These are phyloP conservation scores for apple (Malus domestica) DNA, from an alignment of 306 rosid genomes.

Conservation along the genomic window DNA sequence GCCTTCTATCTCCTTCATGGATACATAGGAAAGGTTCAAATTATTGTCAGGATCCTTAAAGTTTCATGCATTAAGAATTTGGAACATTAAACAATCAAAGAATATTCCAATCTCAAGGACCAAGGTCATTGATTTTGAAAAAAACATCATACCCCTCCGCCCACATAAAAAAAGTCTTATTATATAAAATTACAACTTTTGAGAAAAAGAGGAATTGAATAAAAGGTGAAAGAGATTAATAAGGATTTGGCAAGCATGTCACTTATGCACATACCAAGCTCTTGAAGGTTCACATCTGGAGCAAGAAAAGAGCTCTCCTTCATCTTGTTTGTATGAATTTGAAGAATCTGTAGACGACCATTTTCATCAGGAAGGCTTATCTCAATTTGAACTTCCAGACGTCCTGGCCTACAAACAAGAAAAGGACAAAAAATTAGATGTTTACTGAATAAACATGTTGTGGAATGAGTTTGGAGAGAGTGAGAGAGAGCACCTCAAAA, in stretches of 20 bases:
- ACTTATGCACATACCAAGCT: conserved; percentile 64
- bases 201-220: background rate
- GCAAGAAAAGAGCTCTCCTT: conserved; percentile 96
- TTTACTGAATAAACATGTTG: background rate
- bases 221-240: background rate
- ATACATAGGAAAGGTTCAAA: conserved; percentile 1
- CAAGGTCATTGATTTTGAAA: background rate
- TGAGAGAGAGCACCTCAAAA: conserved; percentile 55
- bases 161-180: background rate
- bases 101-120: background rate
- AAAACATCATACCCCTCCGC: background rate
- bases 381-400: conserved; percentile 96
- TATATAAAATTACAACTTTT: background rate
- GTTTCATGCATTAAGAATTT: background rate
- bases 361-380: conserved; percentile 97
- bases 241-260: conserved; percentile 13
- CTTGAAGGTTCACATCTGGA: conserved; percentile 84
- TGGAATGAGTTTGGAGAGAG: background rate
- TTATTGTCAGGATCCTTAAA: background rate
- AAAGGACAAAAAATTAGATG: conserved; percentile 7
- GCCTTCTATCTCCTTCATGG: conserved; percentile 7
- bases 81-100: background rate
- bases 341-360: conserved; percentile 94
- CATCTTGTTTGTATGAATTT: conserved; percentile 96
- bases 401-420: conserved; percentile 71